These are phyloP conservation scores for Fusarium sp. DNA, from an alignment of 2,329 filamentous ascomycete genomes.

Conservation along the genomic window DNA sequence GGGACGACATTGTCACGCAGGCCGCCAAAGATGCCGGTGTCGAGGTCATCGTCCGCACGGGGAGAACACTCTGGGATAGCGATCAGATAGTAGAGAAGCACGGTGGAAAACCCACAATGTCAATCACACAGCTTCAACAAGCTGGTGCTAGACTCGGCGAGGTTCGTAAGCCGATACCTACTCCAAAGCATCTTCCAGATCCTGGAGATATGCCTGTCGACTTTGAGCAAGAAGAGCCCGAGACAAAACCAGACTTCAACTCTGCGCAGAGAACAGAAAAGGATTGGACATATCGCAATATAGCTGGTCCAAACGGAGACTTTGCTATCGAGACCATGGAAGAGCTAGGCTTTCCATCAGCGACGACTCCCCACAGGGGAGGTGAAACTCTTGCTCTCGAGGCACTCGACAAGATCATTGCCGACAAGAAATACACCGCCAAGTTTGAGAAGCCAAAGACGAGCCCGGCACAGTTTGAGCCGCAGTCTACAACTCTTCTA, in stretches of 20 bases:
- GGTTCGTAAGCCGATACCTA: constrained; percentile 70
- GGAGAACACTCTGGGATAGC: constrained; percentile 79
- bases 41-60: constrained; percentile 72
- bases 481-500: constrained; percentile 78
- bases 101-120: constrained; percentile 79
- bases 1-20: constrained; percentile 70
- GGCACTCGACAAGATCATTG: constrained; percentile 69
- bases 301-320: constrained; percentile 76
- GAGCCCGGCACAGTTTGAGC: constrained; percentile 78
- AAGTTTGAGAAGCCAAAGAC: constrained; percentile 83
- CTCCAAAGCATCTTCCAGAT: constrained; percentile 71
- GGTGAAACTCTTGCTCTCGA: constrained; percentile 76
- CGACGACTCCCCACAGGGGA: constrained; percentile 75
- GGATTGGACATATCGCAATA: constrained; percentile 69
- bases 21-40: constrained; percentile 75
- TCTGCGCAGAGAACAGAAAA: constrained; percentile 62
- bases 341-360: constrained; percentile 75
- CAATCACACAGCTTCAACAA: constrained; percentile 73
- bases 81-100: constrained; percentile 76
- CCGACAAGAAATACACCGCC: constrained; percentile 74
- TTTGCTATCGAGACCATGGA: constrained; percentile 78
- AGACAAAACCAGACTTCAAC: constrained; percentile 70
- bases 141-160: constrained; percentile 73
- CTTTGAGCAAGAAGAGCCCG: constrained; percentile 68
- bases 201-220: constrained; percentile 72